These are phyloP conservation scores for Aspergillus awamori DNA, from an alignment of 2,329 filamentous ascomycete genomes.

Conservation along the genomic window DNA sequence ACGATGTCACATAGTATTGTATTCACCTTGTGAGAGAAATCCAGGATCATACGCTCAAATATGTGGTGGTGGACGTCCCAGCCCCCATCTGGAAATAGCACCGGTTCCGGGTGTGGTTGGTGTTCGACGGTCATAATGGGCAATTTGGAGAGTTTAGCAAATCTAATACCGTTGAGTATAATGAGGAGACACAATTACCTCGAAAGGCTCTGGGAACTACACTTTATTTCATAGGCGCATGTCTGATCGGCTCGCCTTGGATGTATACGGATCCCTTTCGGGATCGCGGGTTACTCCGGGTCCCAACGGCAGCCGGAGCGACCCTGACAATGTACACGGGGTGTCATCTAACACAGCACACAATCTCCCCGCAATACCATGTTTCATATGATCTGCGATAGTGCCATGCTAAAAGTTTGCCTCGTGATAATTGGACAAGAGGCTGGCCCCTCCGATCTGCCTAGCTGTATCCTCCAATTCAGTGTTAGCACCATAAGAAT, in stretches of 20 bases:
- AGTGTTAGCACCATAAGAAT: too few relatives aligned
- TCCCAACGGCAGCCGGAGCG: background rate
- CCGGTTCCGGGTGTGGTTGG: background rate
- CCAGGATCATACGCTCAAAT: constrained; percentile 33
- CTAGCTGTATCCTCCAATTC: too few relatives aligned
- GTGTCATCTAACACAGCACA: too few relatives aligned
- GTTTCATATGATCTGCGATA: too few relatives aligned
- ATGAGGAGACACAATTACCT: background rate
- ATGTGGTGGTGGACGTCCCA: constrained; percentile 41
- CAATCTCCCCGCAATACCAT: too few relatives aligned
- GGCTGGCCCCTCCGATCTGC: too few relatives aligned
- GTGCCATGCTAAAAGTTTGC: background rate
- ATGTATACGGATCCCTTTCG: background rate
- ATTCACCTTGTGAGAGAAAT: background rate
- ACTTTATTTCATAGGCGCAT: background rate
- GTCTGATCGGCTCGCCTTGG: background rate
- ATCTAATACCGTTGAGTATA: background rate
- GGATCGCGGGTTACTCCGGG: background rate
- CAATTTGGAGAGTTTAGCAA: background rate
- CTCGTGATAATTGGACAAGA: background rate
- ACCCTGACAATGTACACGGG: background rate
- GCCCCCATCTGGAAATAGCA: constrained; percentile 32
- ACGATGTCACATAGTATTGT: background rate
- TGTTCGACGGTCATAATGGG: background rate
- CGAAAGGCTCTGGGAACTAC: background rate